Evolutionary conservation across 1,284 basidiomycete genomes (phyloP).

Genomic region (Flammula alnicola): DNA sequence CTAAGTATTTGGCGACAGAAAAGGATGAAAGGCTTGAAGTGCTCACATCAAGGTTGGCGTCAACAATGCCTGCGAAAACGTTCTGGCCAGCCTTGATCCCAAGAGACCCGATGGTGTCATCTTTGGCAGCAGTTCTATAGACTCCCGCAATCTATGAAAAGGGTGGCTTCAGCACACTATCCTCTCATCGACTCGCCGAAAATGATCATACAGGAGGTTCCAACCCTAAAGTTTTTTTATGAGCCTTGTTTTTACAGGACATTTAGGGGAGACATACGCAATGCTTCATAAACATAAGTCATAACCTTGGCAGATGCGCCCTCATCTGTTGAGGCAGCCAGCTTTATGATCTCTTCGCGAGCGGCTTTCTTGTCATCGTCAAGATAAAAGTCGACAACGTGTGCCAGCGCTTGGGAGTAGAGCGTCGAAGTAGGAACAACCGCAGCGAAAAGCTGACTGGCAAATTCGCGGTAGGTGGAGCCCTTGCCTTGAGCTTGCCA

Average conservation of each 20-base stretch:
- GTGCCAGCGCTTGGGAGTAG: conserved; percentile 59
- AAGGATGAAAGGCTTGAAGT: conserved; percentile 2
- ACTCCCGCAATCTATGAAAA: conserved; percentile 41
- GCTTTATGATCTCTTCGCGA: conserved; percentile 46
- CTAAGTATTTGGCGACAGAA: conserved; percentile 3
- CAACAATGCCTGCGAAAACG: conserved; percentile 46
- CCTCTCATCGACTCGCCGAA: background rate
- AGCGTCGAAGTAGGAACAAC: conserved; percentile 53
- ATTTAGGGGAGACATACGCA: conserved; percentile 37
- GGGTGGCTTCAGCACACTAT: conserved; percentile 1
- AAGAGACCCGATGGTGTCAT: conserved; percentile 31
- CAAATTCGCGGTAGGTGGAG: conserved; percentile 36
- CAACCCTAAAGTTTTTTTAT: conserved; percentile 25
- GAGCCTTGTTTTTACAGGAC: background rate
- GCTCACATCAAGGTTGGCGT: conserved; percentile 49
- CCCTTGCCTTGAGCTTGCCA: conserved; percentile 20
- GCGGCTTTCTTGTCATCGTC: conserved; percentile 43
- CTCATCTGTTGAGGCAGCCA: conserved; percentile 33
- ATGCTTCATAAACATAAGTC: conserved; percentile 53
- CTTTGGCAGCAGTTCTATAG: conserved; percentile 42
- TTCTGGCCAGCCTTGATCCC: conserved; percentile 38
- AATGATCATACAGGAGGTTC: conserved; percentile 33
- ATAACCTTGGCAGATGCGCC: conserved; percentile 40
- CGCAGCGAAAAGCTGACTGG: conserved; percentile 49
- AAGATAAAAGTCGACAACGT: conserved; percentile 70